These are phyloP conservation scores for Magnaporthales sp. DNA, from an alignment of 2,329 filamentous ascomycete species.

Conservation along the genomic window DNA sequence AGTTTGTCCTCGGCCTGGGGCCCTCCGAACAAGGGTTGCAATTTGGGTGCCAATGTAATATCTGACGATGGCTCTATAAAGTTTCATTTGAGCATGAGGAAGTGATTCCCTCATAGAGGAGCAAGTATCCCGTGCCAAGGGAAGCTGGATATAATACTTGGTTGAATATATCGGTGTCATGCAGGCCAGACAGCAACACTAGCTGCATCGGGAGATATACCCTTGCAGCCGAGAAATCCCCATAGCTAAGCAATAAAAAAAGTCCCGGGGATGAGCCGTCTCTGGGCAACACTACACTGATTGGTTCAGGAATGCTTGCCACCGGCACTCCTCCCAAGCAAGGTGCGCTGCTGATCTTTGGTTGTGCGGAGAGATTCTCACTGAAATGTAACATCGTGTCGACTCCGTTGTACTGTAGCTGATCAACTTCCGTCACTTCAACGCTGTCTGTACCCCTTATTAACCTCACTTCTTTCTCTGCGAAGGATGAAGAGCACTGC, in stretches of 20 bases:
- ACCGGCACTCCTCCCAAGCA: neutral
- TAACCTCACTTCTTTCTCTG: neutral
- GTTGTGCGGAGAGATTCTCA: neutral
- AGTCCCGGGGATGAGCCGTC: neutral
- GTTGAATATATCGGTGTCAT: neutral
- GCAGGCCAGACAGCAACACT: neutral
- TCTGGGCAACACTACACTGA: neutral
- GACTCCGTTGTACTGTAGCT: neutral
- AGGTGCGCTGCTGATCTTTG: neutral
- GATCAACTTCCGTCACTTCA: neutral
- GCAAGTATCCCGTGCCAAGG: neutral
- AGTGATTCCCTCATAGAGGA: neutral
- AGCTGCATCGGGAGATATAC: neutral
- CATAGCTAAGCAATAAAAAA: neutral
- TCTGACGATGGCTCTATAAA: neutral
- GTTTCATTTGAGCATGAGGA: neutral
- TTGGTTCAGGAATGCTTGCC: neutral
- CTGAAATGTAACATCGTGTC: neutral
- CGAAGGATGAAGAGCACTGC: no score
- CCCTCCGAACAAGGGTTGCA: neutral
- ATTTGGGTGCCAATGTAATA: neutral
- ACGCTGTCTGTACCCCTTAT: neutral
- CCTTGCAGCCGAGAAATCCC: neutral
- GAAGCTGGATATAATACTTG: neutral
- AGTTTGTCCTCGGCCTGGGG: neutral